A percentile compares a stretch with the other conserved stretches of the same genome.
phyloP scores from a whole-genome alignment of 768 basidiomycete species.

The Krasilnikovozyma curviuscula region DNA sequence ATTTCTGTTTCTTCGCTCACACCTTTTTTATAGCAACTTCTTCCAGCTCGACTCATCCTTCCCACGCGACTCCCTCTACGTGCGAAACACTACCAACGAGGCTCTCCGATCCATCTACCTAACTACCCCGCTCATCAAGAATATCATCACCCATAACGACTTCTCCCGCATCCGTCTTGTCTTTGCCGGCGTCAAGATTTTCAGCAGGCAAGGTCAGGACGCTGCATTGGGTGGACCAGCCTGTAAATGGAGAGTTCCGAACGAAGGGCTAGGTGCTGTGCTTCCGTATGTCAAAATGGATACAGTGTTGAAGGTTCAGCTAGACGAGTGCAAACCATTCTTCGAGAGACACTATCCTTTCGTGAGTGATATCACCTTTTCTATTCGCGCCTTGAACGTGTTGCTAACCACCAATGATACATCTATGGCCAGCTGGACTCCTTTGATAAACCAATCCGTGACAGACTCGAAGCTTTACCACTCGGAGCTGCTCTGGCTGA shows the following conservation, averaged over 20 bases:
- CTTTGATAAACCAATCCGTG: constrained; percentile 22
- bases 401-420: too few relatives aligned
- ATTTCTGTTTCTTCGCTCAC: constrained; percentile 1
- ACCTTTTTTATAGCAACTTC: constrained; percentile 36
- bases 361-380: constrained; percentile 9
- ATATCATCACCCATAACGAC: constrained; percentile 60
- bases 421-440: constrained; percentile 4
- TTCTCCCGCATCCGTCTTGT: constrained; percentile 68
- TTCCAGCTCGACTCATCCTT: constrained; percentile 52
- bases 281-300: constrained; percentile 56
- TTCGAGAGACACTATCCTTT: constrained; percentile 65
- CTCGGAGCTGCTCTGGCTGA: neutral
- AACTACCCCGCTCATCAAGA: constrained; percentile 63
- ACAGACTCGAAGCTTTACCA: constrained; percentile 26
- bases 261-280: constrained; percentile 66
- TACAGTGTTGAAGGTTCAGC: constrained; percentile 41
- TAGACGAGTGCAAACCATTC: constrained; percentile 43
- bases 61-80: constrained; percentile 57
- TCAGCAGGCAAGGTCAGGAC: constrained; percentile 47
- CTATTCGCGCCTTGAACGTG: neutral
- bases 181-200: constrained; percentile 82
- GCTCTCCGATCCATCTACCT: constrained; percentile 59
- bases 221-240: constrained; percentile 21
- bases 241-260: constrained; percentile 39
- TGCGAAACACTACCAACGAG: constrained; percentile 50